Evolutionary conservation across 2,329 filamentous ascomycete genomes (phyloP), one percentile per base, ranked within the genome.

Genomic region (Hysterium pulicare): DNA sequence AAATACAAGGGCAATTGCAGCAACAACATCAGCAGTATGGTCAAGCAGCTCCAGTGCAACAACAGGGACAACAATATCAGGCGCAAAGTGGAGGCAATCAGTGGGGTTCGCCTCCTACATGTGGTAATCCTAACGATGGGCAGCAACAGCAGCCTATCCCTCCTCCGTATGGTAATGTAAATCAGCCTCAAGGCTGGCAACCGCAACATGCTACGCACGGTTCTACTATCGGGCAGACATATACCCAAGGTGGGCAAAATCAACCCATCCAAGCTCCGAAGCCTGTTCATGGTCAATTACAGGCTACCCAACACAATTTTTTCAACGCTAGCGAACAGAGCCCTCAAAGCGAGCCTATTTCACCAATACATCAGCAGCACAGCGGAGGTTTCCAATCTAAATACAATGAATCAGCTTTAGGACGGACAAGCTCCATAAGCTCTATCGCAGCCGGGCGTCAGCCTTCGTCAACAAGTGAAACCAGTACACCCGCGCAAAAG

Each of bases 331-430:
- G 11, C 35, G 47, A 62, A 19, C 37, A 54, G 15, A 63, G 53
- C 38, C 57, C 58, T 9, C 53, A 57, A 30, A 61, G 56, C 28
- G 57, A 61, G 13, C 55, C 61, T 13, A 61, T 66, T 17, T 67
- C 64, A 36, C 64, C 62, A 3, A 41, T 66, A 17, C 51, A 52
- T 3, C 53, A 55, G 32, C 52, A 58, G 3, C 50, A 60, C 7
- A 61, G 54, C 30, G 51, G 59, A 36, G 57, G 50, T 33, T 59
- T 58, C 23, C 40, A 38, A 17, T 48, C 54, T 17, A 51, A 42
- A 1, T 50, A 57, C 2, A 37, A 17, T 23, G 40, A 50, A 10
- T 22, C 34, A 11, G 44, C 47, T 9, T 40, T 50, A 24, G 55
- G 53, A n/a, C 54, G 61, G 20, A 56, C 55, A 10, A 54, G 53